Conservation (phyloP, 164 flowering plant species). For the Paratinospora sagittata region DNA sequence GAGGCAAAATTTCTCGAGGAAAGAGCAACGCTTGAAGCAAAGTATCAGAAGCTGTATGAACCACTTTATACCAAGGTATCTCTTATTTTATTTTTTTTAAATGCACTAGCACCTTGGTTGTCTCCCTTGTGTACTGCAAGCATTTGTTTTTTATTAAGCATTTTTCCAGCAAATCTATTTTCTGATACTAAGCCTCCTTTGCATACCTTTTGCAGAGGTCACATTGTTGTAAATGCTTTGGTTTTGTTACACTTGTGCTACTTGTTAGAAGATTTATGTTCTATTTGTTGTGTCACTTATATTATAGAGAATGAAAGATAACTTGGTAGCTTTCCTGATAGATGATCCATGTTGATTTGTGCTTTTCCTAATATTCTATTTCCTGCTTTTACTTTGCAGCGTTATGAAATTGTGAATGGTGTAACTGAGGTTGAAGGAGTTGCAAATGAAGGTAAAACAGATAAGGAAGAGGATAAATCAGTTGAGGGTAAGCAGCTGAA, state of each 20-base stretch:
- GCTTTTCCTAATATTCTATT: neutral
- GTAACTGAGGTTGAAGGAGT: conserved; percentile 63
- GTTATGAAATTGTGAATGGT: conserved; percentile 79
- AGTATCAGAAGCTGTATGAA: conserved; percentile 38
- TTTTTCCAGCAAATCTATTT: no score
- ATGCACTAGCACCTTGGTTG: neutral
- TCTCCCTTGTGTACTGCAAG: neutral
- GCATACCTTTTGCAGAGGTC: no score
- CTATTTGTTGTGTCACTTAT: neutral
- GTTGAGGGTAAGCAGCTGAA: conserved; percentile 28
- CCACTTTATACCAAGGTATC: conserved; percentile 40
- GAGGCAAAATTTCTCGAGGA: conserved; percentile 43
- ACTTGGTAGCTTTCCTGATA: neutral
- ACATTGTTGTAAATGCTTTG: no score
- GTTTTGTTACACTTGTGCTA: neutral
- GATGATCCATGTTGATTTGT: neutral
- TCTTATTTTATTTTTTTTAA: neutral
- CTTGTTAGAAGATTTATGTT: neutral
- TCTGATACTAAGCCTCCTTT: no score
- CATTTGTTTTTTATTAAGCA: no score
- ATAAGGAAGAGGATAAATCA: conserved; percentile 32
- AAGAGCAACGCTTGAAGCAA: conserved; percentile 45
- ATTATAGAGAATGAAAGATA: no score
- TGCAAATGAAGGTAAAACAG: conserved; percentile 29
- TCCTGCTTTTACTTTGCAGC: conserved; percentile 53